These are phyloP conservation scores for Coprinopsis strossmayeri DNA, from an alignment of 768 basidiomycete species.

Conservation along the genomic window DNA sequence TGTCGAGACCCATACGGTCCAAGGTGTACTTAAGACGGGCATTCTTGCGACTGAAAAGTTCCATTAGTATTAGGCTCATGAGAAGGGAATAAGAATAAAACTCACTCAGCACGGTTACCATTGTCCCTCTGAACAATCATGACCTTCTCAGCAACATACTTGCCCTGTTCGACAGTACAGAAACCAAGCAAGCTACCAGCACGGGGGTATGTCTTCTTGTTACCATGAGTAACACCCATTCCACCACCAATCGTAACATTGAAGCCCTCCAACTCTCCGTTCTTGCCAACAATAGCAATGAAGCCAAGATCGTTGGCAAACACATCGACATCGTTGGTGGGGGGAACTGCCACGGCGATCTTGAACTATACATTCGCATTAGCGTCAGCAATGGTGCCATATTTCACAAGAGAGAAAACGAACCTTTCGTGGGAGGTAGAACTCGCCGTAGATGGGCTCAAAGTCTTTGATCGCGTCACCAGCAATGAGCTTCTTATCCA, in stretches of 20 bases:
- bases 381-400: too few species aligned
- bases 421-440: constrained; percentile 95
- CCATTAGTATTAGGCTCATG: not conserved
- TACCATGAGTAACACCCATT: constrained; percentile 99
- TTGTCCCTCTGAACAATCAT: constrained; percentile 93
- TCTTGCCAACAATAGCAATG: constrained; percentile 80
- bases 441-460: constrained; percentile 96
- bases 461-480: constrained; percentile 92
- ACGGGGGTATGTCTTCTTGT: constrained; percentile 98
- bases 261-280: constrained; percentile 82
- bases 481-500: constrained; percentile 94
- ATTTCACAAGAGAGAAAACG: constrained; percentile 13
- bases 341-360: constrained; percentile 92
- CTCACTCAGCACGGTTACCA: constrained; percentile 91
- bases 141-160: constrained; percentile 83
- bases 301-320: constrained; percentile 96
- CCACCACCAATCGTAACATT: constrained; percentile 94
- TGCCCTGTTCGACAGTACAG: constrained; percentile 82
- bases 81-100: constrained; percentile 11
- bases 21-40: constrained; percentile 95
- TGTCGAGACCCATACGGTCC: constrained; percentile 87
- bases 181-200: constrained; percentile 86
- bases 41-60: constrained; percentile 55
- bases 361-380: too few species aligned
- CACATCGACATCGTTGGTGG: constrained; percentile 93